phyloP scores from a whole-genome alignment of 305 asterid species.

The Fraxinus xanthoxyloides region DNA sequence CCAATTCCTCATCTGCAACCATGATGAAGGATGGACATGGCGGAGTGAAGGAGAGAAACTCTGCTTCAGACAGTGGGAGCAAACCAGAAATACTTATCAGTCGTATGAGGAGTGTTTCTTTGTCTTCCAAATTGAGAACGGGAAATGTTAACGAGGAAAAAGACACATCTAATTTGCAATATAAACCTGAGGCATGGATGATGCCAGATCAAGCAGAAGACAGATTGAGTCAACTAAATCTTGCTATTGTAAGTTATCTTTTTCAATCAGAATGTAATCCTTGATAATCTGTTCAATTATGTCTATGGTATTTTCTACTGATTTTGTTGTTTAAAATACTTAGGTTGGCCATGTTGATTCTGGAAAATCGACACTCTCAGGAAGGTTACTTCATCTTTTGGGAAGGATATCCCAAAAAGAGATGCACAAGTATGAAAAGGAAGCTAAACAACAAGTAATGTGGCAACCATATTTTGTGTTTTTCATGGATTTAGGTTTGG shows the following conservation, averaged over 20 bases:
- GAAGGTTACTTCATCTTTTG: constrained; percentile 84
- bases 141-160: constrained; percentile 37
- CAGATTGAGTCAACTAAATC: constrained; percentile 74
- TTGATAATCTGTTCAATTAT: background rate
- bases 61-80: constrained; percentile 39
- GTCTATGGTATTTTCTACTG: background rate
- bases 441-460: constrained; percentile 78
- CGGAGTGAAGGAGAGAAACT: constrained; percentile 34
- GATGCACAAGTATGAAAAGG: constrained; percentile 82
- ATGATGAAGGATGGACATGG: constrained; percentile 34
- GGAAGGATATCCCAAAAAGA: constrained; percentile 83
- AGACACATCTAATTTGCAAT: constrained; percentile 43
- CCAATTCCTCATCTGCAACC: constrained; percentile 41
- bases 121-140: constrained; percentile 50
- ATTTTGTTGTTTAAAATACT: constrained; percentile 21
- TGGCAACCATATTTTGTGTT: constrained; percentile 9
- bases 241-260: constrained; percentile 71
- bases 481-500: constrained; percentile 23
- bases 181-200: constrained; percentile 76
- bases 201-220: constrained; percentile 52
- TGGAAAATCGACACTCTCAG: constrained; percentile 97
- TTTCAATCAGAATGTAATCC: constrained; percentile 11
- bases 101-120: constrained; percentile 35
- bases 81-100: constrained; percentile 31
- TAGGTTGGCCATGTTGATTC: constrained; percentile 99